A percentile compares a stretch with the other conserved stretches of the same genome.
Evolutionary conservation across 192 early-diverging fungal genomes (phyloP).

Genomic region (Lobosporangium transversale): DNA sequence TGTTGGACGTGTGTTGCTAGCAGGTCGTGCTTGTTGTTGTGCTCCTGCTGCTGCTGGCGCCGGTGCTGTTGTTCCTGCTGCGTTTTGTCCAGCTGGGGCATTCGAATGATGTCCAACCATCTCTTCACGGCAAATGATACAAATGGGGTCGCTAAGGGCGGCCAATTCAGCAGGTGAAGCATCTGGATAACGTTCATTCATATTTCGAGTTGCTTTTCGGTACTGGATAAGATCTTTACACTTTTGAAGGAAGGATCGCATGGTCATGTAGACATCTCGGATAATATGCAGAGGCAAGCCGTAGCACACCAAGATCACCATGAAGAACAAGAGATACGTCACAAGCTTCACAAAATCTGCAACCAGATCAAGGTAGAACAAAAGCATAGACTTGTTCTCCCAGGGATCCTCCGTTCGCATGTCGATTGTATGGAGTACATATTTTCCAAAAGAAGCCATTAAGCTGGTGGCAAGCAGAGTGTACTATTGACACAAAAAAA

Average conservation of each 20-base stretch:
- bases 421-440: slow-evolving; percentile 89
- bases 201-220: slow-evolving; percentile 93
- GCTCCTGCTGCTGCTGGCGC: slow-evolving; percentile 4
- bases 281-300: slow-evolving; percentile 95
- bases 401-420: slow-evolving; percentile 82
- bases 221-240: slow-evolving; percentile 92
- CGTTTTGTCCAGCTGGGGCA: too few species aligned
- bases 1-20: slow-evolving; percentile 36
- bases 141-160: slow-evolving; percentile 78
- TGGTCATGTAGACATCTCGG: slow-evolving; percentile 95
- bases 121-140: slow-evolving; percentile 98
- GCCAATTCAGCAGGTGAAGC: slow-evolving; percentile 86
- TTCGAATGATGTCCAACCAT: slow-evolving; percentile 67
- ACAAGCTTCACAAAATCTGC: slow-evolving; percentile 91
- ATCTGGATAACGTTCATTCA: slow-evolving; percentile 96
- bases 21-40: slow-evolving; percentile 4
- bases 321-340: slow-evolving; percentile 90
- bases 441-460: slow-evolving; percentile 81
- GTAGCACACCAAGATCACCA: slow-evolving; percentile 82
- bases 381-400: slow-evolving; percentile 93
- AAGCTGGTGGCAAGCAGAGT: slow-evolving; percentile 86
- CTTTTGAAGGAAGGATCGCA: slow-evolving; percentile 90
- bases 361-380: slow-evolving; percentile 92
- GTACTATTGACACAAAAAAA: slow-evolving; percentile 68
- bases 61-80: too few species aligned